These are phyloP conservation scores for Zygosaccharomyces sapae DNA, from an alignment of 1,139 yeast species.

Conservation along the genomic window DNA sequence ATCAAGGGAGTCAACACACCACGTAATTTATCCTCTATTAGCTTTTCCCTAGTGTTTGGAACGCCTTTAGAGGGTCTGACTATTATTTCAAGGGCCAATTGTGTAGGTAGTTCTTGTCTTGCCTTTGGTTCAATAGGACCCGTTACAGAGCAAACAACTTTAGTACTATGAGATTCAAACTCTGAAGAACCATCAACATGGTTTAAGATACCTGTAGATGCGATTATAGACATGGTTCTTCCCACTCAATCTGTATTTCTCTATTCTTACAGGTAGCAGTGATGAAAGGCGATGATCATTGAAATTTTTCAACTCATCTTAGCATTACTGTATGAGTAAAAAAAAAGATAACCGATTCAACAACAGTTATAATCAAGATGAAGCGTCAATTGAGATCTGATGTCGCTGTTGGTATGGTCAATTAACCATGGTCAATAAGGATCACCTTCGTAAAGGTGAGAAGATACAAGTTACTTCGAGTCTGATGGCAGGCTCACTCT, in stretches of 20 bases:
- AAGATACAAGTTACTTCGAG: conserved; percentile 45
- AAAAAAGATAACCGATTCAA: conserved; percentile 2
- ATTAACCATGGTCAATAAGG: conserved; percentile 28
- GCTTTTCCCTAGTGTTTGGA: conserved; percentile 70
- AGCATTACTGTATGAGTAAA: background rate
- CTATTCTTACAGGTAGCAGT: background rate
- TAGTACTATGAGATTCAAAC: conserved; percentile 47
- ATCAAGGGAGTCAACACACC: conserved; percentile 59
- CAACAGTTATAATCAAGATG: background rate
- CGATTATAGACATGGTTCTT: conserved; percentile 12
- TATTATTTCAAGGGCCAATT: conserved; percentile 72
- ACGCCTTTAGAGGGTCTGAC: conserved; percentile 77
- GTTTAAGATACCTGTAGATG: conserved; percentile 38
- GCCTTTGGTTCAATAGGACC: conserved; percentile 89
- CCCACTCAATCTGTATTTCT: background rate
- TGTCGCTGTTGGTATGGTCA: background rate
- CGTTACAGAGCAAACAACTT: conserved; percentile 69
- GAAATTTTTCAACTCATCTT: conserved; percentile 11
- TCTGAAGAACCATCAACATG: conserved; percentile 81
- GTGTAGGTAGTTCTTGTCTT: conserved; percentile 80
- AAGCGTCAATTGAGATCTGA: background rate
- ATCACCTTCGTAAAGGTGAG: conserved; percentile 52
- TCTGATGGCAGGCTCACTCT: conserved; percentile 62
- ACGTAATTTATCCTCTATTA: conserved; percentile 67
- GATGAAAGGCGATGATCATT: conserved; percentile 4